Percentiles rank a stretch among this genome's conserved stretches.
Evolutionary conservation across 768 basidiomycete genomes (phyloP).

Genomic region (Coprinopsis sp.): DNA sequence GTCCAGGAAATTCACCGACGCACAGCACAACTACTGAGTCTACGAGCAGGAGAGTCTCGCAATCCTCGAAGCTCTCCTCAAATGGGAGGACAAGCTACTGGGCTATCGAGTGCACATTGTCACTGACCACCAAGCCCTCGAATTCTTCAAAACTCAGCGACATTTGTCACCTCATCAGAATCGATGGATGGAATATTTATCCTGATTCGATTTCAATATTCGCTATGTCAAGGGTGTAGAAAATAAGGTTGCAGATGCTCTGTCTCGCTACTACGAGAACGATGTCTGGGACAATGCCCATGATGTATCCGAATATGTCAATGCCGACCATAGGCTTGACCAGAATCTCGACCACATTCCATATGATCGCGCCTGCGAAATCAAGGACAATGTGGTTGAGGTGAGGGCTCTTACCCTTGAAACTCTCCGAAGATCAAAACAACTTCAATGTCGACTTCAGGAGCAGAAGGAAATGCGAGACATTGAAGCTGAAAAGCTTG

Average conservation of each 20-base stretch:
- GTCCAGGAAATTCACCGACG: slow-evolving; percentile 22
- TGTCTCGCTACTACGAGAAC: too few relatives aligned
- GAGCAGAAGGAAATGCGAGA: too few relatives aligned
- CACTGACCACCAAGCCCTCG: slow-evolving; percentile 18
- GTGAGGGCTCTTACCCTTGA: too few relatives aligned
- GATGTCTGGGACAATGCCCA: too few relatives aligned
- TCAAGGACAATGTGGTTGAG: too few relatives aligned
- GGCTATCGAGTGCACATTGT: slow-evolving; percentile 20
- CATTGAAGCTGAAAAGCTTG: too few relatives aligned
- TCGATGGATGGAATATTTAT: slow-evolving; percentile 25
- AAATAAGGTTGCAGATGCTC: not conserved
- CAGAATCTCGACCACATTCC: too few relatives aligned
- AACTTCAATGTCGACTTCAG: too few relatives aligned
- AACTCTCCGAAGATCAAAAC: too few relatives aligned
- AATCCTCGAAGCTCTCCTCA: slow-evolving; percentile 21
- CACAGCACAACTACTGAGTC: slow-evolving; percentile 26
- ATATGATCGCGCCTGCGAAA: too few relatives aligned
- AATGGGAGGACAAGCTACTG: slow-evolving; percentile 29
- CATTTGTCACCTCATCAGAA: slow-evolving; percentile 16
- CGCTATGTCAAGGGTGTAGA: not conserved
- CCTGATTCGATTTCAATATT: not conserved
- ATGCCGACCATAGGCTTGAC: too few relatives aligned
- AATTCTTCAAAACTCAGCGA: slow-evolving; percentile 24
- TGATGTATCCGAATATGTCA: too few relatives aligned
- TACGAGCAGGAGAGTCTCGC: slow-evolving; percentile 21